These are phyloP conservation scores for Salvia splendens DNA, from an alignment of 257 asterid species.

Conservation along the genomic window DNA sequence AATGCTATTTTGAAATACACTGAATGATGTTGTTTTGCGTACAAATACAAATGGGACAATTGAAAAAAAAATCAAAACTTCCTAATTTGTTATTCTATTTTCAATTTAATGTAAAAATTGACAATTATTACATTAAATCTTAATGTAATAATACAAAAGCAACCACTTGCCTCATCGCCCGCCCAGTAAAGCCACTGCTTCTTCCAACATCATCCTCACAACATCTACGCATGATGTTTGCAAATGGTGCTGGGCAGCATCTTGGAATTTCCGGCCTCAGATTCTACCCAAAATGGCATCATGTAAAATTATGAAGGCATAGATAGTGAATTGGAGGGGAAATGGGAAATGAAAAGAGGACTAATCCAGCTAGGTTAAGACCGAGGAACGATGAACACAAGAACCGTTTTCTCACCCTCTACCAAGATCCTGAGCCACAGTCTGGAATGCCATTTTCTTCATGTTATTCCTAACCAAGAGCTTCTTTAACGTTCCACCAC, in stretches of 20 bases:
- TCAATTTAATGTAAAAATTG: too few relatives aligned
- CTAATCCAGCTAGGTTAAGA: too few relatives aligned
- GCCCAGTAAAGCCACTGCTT: too few relatives aligned
- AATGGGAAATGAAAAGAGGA: neutral
- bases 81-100: too few relatives aligned
- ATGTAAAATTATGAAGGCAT: neutral
- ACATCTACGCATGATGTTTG: slow-evolving; percentile 52
- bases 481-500: slow-evolving; percentile 55
- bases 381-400: neutral
- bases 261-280: slow-evolving; percentile 55
- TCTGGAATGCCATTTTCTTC: slow-evolving; percentile 50
- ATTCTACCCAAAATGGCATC: slow-evolving; percentile 28
- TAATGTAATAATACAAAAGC: slow-evolving; percentile 54
- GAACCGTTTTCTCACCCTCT: slow-evolving; percentile 49
- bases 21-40: too few relatives aligned
- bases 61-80: too few relatives aligned
- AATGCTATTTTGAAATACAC: too few relatives aligned
- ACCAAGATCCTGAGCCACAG: slow-evolving; percentile 60
- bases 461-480: slow-evolving; percentile 45
- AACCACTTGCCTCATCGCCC: slow-evolving; percentile 43
- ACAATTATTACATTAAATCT: too few relatives aligned
- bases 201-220: slow-evolving; percentile 49
- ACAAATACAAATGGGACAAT: too few relatives aligned
- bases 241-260: slow-evolving; percentile 55
- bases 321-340: neutral